Conservation (phyloP, 208 protist genomes). For the Wallacemonas sp. region DNA sequence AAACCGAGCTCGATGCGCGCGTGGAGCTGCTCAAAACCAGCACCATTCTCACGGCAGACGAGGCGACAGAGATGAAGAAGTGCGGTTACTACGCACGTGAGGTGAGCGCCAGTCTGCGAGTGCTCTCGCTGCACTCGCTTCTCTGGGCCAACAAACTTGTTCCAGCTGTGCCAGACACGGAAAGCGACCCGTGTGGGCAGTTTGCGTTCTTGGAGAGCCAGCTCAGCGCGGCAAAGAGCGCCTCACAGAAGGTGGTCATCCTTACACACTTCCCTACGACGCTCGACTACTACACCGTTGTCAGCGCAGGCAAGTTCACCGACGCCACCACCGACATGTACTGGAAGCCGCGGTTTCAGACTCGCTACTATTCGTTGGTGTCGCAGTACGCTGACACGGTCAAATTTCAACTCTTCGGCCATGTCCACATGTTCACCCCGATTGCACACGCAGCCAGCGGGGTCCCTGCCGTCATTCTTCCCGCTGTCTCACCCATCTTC, state of each 20-base stretch:
- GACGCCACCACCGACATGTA: slow-evolving; percentile 39
- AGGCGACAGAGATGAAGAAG: slow-evolving; percentile 31
- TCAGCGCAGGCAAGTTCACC: slow-evolving; percentile 26
- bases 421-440: slow-evolving; percentile 65
- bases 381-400: slow-evolving; percentile 38
- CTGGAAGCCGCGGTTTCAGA: slow-evolving; percentile 64
- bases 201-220: slow-evolving; percentile 52
- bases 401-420: slow-evolving; percentile 64
- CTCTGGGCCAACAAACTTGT: slow-evolving; percentile 48
- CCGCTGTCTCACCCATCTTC: slow-evolving; percentile 63
- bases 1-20: slow-evolving; percentile 21
- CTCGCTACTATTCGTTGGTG: slow-evolving; percentile 49
- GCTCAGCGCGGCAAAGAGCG: slow-evolving; percentile 32
- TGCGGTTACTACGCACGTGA: slow-evolving; percentile 69
- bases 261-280: slow-evolving; percentile 77
- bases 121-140: slow-evolving; percentile 77
- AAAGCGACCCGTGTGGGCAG: slow-evolving; percentile 71
- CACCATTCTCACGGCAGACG: slow-evolving; percentile 27
- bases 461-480: slow-evolving; percentile 44
- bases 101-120: slow-evolving; percentile 21
- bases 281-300: slow-evolving; percentile 41
- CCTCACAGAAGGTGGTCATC: slow-evolving; percentile 58
- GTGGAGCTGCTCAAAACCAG: slow-evolving; percentile 21
- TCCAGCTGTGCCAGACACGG: slow-evolving; percentile 31
- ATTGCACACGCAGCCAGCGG: slow-evolving; percentile 20